A percentile compares a stretch with the other conserved stretches of the same genome.
These are phyloP conservation scores for Verbascum thapsus DNA, from an alignment of 257 asterid genomes.

Conservation along the genomic window DNA sequence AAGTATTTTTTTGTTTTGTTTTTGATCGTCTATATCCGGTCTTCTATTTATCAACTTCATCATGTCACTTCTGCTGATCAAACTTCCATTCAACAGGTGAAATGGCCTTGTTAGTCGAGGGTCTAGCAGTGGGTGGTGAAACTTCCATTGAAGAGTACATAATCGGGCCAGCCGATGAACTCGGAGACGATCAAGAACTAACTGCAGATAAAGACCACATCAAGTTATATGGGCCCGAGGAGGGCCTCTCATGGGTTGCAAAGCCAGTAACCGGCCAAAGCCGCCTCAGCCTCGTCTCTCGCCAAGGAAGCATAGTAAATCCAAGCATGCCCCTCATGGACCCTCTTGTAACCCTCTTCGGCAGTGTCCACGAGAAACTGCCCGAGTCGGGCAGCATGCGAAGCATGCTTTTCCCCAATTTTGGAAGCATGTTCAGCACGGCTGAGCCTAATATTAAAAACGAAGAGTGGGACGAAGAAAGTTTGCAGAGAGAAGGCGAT, in stretches of 20 bases:
- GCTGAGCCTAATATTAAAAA: slow-evolving; percentile 51
- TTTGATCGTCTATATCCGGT: background rate
- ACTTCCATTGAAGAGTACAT: slow-evolving; percentile 72
- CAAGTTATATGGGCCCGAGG: slow-evolving; percentile 74
- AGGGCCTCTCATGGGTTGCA: slow-evolving; percentile 75
- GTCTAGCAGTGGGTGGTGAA: slow-evolving; percentile 66
- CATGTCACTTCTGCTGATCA: slow-evolving; percentile 3
- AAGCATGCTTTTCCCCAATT: slow-evolving; percentile 84
- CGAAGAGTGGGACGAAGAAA: slow-evolving; percentile 81
- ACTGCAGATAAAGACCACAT: slow-evolving; percentile 42
- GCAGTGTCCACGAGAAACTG: slow-evolving; percentile 78
- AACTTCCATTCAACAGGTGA: slow-evolving; percentile 50
- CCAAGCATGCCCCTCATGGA: slow-evolving; percentile 64
- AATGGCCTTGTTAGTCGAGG: slow-evolving; percentile 80
- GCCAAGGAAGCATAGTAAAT: slow-evolving; percentile 65
- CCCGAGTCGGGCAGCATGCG: slow-evolving; percentile 69
- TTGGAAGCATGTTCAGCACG: slow-evolving; percentile 83
- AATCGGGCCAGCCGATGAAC: slow-evolving; percentile 61
- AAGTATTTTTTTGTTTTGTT: background rate
- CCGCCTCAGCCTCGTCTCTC: slow-evolving; percentile 57
- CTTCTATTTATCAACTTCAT: background rate
- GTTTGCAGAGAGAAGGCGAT: slow-evolving; percentile 61
- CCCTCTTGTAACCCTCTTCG: slow-evolving; percentile 77
- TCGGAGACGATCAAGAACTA: slow-evolving; percentile 48
- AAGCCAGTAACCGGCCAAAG: slow-evolving; percentile 66